These are phyloP conservation scores for Kazachstania sp. DNA, from an alignment of 1,139 yeast genomes.

Conservation along the genomic window DNA sequence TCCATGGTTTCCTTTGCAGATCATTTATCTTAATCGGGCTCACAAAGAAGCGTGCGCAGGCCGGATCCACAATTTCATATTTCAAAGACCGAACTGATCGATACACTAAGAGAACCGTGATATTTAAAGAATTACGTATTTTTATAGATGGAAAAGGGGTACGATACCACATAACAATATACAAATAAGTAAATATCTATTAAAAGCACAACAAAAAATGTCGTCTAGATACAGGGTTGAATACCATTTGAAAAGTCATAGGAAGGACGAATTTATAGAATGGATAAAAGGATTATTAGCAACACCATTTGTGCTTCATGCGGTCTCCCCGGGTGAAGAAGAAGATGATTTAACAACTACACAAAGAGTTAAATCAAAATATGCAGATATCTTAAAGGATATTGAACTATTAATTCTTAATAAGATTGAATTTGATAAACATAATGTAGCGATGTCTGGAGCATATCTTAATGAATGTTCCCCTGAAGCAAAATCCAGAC, in stretches of 20 bases:
- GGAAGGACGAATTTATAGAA: conserved; percentile 88
- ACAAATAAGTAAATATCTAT: no score
- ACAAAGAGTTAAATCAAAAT: conserved; percentile 56
- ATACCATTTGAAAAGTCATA: conserved; percentile 58
- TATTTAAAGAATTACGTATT: no score
- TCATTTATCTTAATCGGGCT: no score
- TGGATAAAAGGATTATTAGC: conserved; percentile 92
- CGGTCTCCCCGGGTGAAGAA: conserved; percentile 42
- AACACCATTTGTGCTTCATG: conserved; percentile 87
- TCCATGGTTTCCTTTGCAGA: no score
- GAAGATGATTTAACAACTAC: conserved; percentile 33
- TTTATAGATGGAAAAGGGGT: no score
- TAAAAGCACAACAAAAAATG: conserved; percentile 17
- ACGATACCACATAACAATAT: no score
- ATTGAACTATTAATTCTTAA: conserved; percentile 63
- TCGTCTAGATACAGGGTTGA: conserved; percentile 31
- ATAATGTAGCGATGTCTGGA: conserved; percentile 12
- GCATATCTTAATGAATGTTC: conserved; percentile 13
- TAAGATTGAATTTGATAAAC: conserved; percentile 34
- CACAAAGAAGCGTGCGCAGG: no score
- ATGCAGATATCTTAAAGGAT: conserved; percentile 78
- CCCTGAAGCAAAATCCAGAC: conserved; percentile 41
- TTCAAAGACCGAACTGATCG: no score
- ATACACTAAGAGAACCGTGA: no score
- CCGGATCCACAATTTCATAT: no score